Evolutionary conservation across 2,329 filamentous ascomycete genomes (phyloP).

Genomic region (Sclerotinia glacialis): DNA sequence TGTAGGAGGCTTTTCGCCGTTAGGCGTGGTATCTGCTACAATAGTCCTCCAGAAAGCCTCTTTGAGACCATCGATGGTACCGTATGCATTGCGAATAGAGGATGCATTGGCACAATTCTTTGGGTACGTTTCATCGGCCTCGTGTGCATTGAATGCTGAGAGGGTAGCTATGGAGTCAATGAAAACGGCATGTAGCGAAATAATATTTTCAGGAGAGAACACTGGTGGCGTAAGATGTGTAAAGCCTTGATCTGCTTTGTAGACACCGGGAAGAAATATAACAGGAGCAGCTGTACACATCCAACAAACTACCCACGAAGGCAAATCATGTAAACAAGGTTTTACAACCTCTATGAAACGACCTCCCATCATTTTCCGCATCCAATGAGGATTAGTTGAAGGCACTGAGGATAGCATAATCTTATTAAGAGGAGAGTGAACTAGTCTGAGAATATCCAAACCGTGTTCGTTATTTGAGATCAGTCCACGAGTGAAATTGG

Average conservation of each 20-base stretch:
- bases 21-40: slow-evolving; percentile 8
- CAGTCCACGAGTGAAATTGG: slow-evolving; percentile 15
- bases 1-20: slow-evolving; percentile 1
- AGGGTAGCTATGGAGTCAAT: slow-evolving; percentile 9
- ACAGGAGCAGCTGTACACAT: slow-evolving; percentile 7
- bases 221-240: background rate
- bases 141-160: slow-evolving; percentile 13
- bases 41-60: slow-evolving; percentile 20
- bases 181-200: slow-evolving; percentile 2
- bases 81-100: slow-evolving; percentile 4
- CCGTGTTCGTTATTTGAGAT: slow-evolving; percentile 18
- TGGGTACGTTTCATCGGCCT: background rate
- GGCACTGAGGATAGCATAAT: background rate
- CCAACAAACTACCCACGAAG: slow-evolving; percentile 20
- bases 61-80: background rate
- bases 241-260: slow-evolving; percentile 11
- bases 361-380: background rate
- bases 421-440: slow-evolving; percentile 6
- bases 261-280: slow-evolving; percentile 1
- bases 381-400: slow-evolving; percentile 3
- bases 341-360: background rate
- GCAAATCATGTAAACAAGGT: slow-evolving; percentile 8
- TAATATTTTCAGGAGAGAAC: background rate
- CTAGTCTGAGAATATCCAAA: slow-evolving; percentile 17
- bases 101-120: background rate